These are phyloP conservation scores for Epichloe scottii DNA, from an alignment of 2,329 filamentous ascomycete genomes.

Conservation along the genomic window DNA sequence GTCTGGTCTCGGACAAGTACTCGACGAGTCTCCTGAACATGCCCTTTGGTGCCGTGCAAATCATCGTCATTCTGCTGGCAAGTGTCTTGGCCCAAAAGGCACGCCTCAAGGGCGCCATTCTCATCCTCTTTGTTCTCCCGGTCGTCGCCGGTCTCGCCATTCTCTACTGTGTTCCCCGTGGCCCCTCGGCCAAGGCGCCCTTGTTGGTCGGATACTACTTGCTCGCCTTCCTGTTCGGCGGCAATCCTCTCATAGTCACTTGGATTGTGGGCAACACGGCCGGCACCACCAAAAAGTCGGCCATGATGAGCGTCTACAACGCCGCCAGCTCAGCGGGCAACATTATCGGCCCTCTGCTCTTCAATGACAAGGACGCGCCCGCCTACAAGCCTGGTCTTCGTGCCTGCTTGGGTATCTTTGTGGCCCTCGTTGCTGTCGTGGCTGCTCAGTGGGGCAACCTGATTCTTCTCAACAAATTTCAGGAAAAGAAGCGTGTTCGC, in stretches of 20 bases:
- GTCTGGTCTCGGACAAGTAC: slow-evolving; percentile 47
- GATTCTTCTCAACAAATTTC: slow-evolving; percentile 41
- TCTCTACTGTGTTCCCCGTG: slow-evolving; percentile 42
- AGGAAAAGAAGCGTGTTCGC: slow-evolving; percentile 39
- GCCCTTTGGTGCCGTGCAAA: slow-evolving; percentile 51
- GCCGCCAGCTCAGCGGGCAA: slow-evolving; percentile 50
- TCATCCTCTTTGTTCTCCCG: slow-evolving; percentile 41
- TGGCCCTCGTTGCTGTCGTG: slow-evolving; percentile 38
- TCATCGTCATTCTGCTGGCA: slow-evolving; percentile 43
- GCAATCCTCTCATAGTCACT: slow-evolving; percentile 51
- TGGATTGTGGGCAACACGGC: slow-evolving; percentile 61
- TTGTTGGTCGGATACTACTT: slow-evolving; percentile 53
- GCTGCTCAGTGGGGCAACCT: slow-evolving; percentile 42
- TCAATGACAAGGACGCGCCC: slow-evolving; percentile 44
- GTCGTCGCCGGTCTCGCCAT: slow-evolving; percentile 46
- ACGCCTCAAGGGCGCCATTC: slow-evolving; percentile 42
- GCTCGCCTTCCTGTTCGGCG: slow-evolving; percentile 52
- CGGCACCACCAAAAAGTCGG: slow-evolving; percentile 54
- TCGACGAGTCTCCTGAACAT: slow-evolving; percentile 51
- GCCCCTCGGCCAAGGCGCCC: slow-evolving; percentile 16
- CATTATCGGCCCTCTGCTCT: slow-evolving; percentile 54
- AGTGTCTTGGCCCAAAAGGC: slow-evolving; percentile 46
- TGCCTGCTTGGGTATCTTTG: slow-evolving; percentile 41
- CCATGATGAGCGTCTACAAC: slow-evolving; percentile 52
- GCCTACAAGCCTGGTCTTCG: slow-evolving; percentile 44